Evolutionary conservation across 1,284 basidiomycete genomes (phyloP).

Genomic region (Hemileia vastatrix): DNA sequence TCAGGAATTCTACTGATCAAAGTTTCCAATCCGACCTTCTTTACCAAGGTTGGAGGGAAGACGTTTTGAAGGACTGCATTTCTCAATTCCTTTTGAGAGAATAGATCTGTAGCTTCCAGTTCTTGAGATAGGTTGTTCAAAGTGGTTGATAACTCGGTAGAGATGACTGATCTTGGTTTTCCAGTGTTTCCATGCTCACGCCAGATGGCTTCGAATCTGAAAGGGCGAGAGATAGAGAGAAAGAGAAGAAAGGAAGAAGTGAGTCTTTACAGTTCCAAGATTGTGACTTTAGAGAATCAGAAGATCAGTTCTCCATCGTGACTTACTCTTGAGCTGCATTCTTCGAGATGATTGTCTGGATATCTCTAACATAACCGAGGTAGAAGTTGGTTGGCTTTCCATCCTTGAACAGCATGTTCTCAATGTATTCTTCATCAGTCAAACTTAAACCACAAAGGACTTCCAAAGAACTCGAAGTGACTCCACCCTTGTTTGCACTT

Average conservation of each 20-base stretch:
- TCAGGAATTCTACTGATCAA: conserved; percentile 73
- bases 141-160: conserved; percentile 80
- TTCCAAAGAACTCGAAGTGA: conserved; percentile 90
- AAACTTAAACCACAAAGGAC: conserved; percentile 83
- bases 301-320: background rate
- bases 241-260: too few relatives aligned
- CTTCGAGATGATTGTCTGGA: conserved; percentile 39
- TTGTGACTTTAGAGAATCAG: background rate
- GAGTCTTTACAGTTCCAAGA: too few relatives aligned
- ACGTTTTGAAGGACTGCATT: conserved; percentile 69
- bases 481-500: conserved; percentile 94
- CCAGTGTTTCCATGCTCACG: conserved; percentile 71
- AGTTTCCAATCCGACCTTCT: conserved; percentile 70
- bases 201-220: too few relatives aligned
- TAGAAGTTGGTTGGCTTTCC: conserved; percentile 71
- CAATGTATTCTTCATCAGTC: conserved; percentile 68
- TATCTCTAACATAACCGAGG: conserved; percentile 42
- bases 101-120: conserved; percentile 70
- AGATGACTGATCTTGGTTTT: conserved; percentile 77
- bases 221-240: too few relatives aligned
- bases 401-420: conserved; percentile 88
- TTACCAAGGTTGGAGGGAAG: conserved; percentile 77
- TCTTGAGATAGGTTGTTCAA: too few relatives aligned
- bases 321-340: conserved; percentile 36
- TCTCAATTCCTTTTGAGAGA: conserved; percentile 72